Conservation (phyloP, 2,329 filamentous ascomycete species). For the Fusarium musae region DNA sequence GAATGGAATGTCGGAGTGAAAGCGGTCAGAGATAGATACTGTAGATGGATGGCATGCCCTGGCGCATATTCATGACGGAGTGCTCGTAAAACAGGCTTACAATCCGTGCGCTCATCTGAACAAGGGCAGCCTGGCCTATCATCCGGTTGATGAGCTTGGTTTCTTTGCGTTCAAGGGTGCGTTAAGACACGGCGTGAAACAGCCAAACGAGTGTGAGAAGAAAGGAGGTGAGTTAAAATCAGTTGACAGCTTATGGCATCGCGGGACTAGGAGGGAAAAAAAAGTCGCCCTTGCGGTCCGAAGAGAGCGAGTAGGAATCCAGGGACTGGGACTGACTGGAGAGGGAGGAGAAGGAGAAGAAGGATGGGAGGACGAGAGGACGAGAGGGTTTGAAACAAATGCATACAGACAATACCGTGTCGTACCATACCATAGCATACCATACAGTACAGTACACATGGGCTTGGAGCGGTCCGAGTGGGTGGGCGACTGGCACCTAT, state of each 20-base stretch:
- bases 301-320: slow-evolving; percentile 36
- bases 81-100: slow-evolving; percentile 36
- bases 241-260: slow-evolving; percentile 41
- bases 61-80: slow-evolving; percentile 40
- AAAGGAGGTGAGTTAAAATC: slow-evolving; percentile 19
- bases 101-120: slow-evolving; percentile 41
- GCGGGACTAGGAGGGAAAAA: slow-evolving; percentile 15
- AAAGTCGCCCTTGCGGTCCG: slow-evolving; percentile 38
- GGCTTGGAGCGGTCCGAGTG: slow-evolving; percentile 35
- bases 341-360: not conserved
- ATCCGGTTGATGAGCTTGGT: slow-evolving; percentile 31
- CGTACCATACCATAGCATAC: not conserved
- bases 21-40: slow-evolving; percentile 21
- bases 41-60: slow-evolving; percentile 26
- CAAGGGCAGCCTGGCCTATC: slow-evolving; percentile 41
- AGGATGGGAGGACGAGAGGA: slow-evolving; percentile 34
- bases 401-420: not conserved
- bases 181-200: slow-evolving; percentile 25
- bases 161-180: slow-evolving; percentile 20
- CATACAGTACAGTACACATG: slow-evolving; percentile 2
- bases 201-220: slow-evolving; percentile 40
- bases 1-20: slow-evolving; percentile 28
- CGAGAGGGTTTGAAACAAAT: slow-evolving; percentile 45
- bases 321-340: slow-evolving; percentile 4
- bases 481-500: slow-evolving; percentile 44